Evolutionary conservation across 2,329 filamentous ascomycete species (phyloP).

Genomic region (Ceratocystis diversiconidia): DNA sequence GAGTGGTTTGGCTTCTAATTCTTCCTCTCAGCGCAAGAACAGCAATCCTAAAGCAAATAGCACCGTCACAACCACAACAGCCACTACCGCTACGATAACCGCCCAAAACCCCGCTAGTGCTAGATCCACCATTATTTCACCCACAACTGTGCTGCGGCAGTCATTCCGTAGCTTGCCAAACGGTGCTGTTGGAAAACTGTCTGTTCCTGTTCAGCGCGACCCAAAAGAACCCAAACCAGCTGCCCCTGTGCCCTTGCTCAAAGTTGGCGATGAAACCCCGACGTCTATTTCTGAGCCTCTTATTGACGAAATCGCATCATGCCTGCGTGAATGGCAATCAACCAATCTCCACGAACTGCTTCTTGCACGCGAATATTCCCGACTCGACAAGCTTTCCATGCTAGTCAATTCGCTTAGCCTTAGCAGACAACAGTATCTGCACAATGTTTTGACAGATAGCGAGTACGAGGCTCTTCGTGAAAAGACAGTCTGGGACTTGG

Average conservation of each 20-base stretch:
- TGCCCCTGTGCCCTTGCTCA: constrained; percentile 91
- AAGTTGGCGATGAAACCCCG: constrained; percentile 92
- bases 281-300: constrained; percentile 79
- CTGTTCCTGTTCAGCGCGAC: constrained; percentile 42
- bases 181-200: constrained; percentile 30
- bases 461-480: constrained; percentile 73
- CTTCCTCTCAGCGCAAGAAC: constrained; percentile 25
- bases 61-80: neutral
- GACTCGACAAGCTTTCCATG: constrained; percentile 65
- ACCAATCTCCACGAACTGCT: constrained; percentile 89
- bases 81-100: neutral
- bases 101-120: constrained; percentile 6
- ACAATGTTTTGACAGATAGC: constrained; percentile 79
- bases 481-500: constrained; percentile 88
- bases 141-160: constrained; percentile 18
- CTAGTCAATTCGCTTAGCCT: constrained; percentile 74
- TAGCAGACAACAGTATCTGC: constrained; percentile 74
- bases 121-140: constrained; percentile 16
- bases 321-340: constrained; percentile 94
- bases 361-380: constrained; percentile 64
- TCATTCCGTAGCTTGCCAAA: constrained; percentile 27
- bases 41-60: constrained; percentile 8
- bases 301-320: constrained; percentile 95
- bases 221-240: constrained; percentile 61
- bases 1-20: constrained; percentile 33